Evolutionary conservation across 768 basidiomycete genomes (phyloP).

Genomic region (Pleurotus djamor): DNA sequence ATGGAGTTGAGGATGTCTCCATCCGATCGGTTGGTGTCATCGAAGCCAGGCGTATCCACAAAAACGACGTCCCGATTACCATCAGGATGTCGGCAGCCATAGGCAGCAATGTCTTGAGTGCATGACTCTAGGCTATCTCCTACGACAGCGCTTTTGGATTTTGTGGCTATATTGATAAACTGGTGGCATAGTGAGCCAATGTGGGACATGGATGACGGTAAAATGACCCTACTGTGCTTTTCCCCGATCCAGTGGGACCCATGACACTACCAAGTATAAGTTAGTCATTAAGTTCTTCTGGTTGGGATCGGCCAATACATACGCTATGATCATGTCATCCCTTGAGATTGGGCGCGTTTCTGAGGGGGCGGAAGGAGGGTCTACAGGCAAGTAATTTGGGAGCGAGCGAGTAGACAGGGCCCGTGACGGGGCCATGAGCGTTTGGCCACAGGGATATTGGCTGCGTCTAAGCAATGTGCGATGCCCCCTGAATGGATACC

Average conservation of each 20-base stretch:
- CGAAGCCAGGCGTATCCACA: slow-evolving; percentile 29
- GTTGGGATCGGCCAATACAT: background rate
- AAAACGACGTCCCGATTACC: slow-evolving; percentile 15
- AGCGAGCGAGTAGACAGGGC: too few relatives aligned
- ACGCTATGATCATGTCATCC: slow-evolving; percentile 12
- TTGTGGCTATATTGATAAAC: slow-evolving; percentile 22
- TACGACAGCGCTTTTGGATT: slow-evolving; percentile 12
- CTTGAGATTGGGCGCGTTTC: slow-evolving; percentile 3
- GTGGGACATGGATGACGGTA: background rate
- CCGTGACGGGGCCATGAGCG: too few relatives aligned
- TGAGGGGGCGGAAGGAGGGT: background rate
- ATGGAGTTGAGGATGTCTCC: slow-evolving; percentile 18
- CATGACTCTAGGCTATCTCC: slow-evolving; percentile 20
- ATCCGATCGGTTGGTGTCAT: slow-evolving; percentile 20
- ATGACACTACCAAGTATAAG: slow-evolving; percentile 15
- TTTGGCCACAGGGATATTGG: too few relatives aligned
- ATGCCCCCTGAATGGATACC: too few relatives aligned
- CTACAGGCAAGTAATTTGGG: background rate
- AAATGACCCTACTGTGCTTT: slow-evolving; percentile 16
- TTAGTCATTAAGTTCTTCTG: background rate
- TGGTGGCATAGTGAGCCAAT: background rate
- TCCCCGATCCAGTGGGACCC: slow-evolving; percentile 21
- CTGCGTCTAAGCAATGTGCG: too few relatives aligned
- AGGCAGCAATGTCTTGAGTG: slow-evolving; percentile 15
- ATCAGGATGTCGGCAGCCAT: slow-evolving; percentile 13